Evolutionary conservation across 257 asterid genomes (phyloP).

Genomic region (Linderniella brevidens): DNA sequence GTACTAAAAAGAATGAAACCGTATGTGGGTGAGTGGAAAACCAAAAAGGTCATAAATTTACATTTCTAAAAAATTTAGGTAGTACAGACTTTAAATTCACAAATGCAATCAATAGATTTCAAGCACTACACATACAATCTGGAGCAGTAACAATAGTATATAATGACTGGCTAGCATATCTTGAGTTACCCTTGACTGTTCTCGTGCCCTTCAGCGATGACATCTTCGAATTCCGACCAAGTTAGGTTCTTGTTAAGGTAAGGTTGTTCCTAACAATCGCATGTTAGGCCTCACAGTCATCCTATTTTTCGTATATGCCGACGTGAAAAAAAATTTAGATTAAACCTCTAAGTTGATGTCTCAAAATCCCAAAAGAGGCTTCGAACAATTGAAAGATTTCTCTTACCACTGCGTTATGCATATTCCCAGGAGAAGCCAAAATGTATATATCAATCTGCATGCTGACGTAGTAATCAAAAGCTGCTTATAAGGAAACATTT

Average conservation of each 20-base stretch:
- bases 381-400: not conserved
- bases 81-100: too few relatives aligned
- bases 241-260: slow-evolving; percentile 68
- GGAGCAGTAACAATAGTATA: slow-evolving; percentile 95
- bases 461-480: slow-evolving; percentile 86
- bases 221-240: slow-evolving; percentile 69
- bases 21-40: too few relatives aligned
- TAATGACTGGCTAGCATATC: slow-evolving; percentile 57
- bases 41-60: too few relatives aligned
- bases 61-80: too few relatives aligned
- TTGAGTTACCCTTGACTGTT: slow-evolving; percentile 62
- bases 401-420: slow-evolving; percentile 94
- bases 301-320: slow-evolving; percentile 24
- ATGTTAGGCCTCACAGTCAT: slow-evolving; percentile 92
- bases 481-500: slow-evolving; percentile 88
- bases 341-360: not conserved
- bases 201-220: slow-evolving; percentile 53
- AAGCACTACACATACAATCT: slow-evolving; percentile 74
- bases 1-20: too few relatives aligned
- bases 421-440: slow-evolving; percentile 97
- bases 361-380: not conserved
- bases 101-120: too few relatives aligned
- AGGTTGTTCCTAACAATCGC: slow-evolving; percentile 73
- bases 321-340: too few relatives aligned
- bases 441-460: slow-evolving; percentile 86